These are phyloP conservation scores for Andrographis paniculata DNA, from an alignment of 305 asterid genomes.

Conservation along the genomic window DNA sequence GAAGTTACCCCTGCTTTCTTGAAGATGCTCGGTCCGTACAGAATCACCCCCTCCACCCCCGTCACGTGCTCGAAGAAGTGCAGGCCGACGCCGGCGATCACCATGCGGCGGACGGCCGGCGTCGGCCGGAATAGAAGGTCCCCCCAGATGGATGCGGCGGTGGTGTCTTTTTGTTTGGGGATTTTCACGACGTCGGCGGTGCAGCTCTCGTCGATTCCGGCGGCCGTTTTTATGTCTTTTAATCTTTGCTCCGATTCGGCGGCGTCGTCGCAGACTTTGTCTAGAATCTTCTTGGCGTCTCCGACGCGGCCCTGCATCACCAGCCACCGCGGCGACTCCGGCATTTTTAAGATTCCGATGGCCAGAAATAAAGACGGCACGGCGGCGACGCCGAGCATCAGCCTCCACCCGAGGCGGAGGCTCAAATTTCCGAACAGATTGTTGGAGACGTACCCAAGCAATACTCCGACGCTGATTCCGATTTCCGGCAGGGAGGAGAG, in stretches of 20 bases:
- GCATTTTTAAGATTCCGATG: conserved; percentile 49
- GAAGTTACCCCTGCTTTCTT: conserved; percentile 48
- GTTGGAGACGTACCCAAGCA: conserved; percentile 61
- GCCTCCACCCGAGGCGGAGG: conserved; percentile 47
- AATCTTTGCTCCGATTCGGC: conserved; percentile 48
- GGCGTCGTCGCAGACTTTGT: conserved; percentile 29
- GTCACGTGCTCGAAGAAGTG: conserved; percentile 84
- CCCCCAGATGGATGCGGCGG: conserved; percentile 38
- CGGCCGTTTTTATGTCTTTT: conserved; percentile 35
- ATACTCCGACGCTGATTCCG: conserved; percentile 55
- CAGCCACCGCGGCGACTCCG: conserved; percentile 87
- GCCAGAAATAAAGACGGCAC: conserved; percentile 53
- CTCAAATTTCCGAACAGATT: conserved; percentile 29
- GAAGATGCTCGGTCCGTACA: conserved; percentile 63
- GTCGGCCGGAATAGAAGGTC: conserved; percentile 43
- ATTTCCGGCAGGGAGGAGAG: conserved; percentile 61
- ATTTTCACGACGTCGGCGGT: conserved; percentile 30
- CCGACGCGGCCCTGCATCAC: conserved; percentile 47
- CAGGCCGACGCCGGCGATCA: conserved; percentile 59
- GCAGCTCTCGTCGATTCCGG: conserved; percentile 38
- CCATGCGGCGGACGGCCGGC: conserved; percentile 52
- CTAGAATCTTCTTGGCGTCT: conserved; percentile 43
- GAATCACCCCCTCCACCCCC: conserved; percentile 60
- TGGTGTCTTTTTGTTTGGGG: conserved; percentile 3
- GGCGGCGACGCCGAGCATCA: conserved; percentile 76